Evolutionary conservation across 345 rosid genomes (phyloP), one percentile per base, ranked within the genome.

Genomic region (Garcia nutans): DNA sequence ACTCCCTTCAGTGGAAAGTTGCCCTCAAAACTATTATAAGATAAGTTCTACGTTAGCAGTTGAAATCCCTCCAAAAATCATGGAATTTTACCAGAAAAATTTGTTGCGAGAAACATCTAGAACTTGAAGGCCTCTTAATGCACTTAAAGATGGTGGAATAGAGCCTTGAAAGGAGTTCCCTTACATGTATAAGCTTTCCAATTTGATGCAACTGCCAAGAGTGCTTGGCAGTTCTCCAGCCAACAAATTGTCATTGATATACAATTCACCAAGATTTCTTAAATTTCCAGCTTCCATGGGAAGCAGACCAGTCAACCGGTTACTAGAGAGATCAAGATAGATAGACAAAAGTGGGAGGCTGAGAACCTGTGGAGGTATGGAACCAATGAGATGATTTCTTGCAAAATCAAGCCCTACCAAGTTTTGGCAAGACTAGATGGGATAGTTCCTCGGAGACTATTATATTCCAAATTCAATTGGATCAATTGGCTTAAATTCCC

Each of bases 21-120:
- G 37, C 72, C 72, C 6, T 68, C 57, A 12, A 68, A 68, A 22
- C 24, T 6, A 49, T 68, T 68, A 41, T 13, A 49, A 1, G 72
- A 45, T n/a, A 68, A 26, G 20, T 44, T 22, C 20, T 49, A 12
- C 15, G 15, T 0, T 19, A 23, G 20, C 33, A 49, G 10, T 7
- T 22, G 1, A 9, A 68, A 49, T 1, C 13, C 8, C 1, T 33
- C 31, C 3, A 68, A 23, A 68, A 45, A 68, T 13, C 24, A 42
- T 12, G 72, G 72, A 68, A 68, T 68, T 49, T 45, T 24, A 3
- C 72, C 72, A 13, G 72, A 68, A 5, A 68, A 49, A 22, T 24
- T 24, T 68, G 37, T 68, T 68, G 28, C 16, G 33, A 68, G 72
- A 68, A 13, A 68, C 10, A 68, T 68, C 42, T 33, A 68, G 49